Evolutionary conservation across 768 basidiomycete genomes (phyloP), one percentile per base, ranked within the genome.

Genomic region (Fistulinella prunicolor): DNA sequence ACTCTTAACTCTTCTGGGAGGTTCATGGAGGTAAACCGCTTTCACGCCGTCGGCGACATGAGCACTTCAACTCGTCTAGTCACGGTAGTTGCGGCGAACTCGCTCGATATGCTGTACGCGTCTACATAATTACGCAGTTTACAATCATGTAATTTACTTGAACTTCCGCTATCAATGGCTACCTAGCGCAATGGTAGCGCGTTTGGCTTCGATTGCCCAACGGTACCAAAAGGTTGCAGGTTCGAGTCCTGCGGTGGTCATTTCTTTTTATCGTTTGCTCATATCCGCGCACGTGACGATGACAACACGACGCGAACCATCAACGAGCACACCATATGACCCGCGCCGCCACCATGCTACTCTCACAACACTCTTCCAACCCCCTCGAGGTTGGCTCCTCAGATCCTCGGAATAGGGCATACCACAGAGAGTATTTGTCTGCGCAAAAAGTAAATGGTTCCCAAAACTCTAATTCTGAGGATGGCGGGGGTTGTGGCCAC

Each of bases 211-310:
- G 85, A 86, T 78, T 60, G 82, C 81, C 74, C 55, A 69, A 72
- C 69, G 81, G 73, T 54, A 89, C 86, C 87, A 88, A 87, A 85
- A 89, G 88, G 87, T 84, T 89, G 87, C 86, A 89, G 87, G 88
- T 89, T 89, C 87, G 86, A 89, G 85, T 86, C 87, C 87, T 88
- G 87, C 85, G 83, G 85, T 85, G 83, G 81, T 87, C 86, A 86
- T 63, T 53, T 42, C 45, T 69, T 65, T 61, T 26, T 8, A 29
- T 21, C 19, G 24, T 39, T 23, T 41, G 32, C 20, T 13, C 1
- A 9, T 26, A 3, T 36, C 21, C 9, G 23, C 10, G 8, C 64
- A 64, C 62, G 63, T 64, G 63, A 64, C 38, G 4, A 36, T 36
- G 35, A 45, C 53, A 16, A 9, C 49, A 32, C 22, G 16, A 51